A percentile compares a stretch with the other conserved stretches of the same genome.
phyloP scores from a whole-genome alignment of 192 early-diverging fungal genomes.

The Umbelopsis vinacea region DNA sequence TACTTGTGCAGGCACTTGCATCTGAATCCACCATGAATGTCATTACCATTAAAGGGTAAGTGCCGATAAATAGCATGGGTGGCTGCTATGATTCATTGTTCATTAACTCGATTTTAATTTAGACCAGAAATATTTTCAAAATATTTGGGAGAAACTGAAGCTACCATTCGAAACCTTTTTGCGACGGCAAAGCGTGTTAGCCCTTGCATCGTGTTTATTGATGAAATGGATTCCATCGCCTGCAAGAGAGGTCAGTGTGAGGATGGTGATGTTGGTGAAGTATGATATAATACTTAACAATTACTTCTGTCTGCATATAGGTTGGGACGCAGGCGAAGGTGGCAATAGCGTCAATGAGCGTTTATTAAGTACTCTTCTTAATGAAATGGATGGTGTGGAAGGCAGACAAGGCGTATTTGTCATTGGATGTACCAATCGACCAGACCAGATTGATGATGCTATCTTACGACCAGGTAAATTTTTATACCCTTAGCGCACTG shows the following conservation, averaged over 20 bases:
- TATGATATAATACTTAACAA: not conserved
- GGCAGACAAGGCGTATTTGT: conserved; percentile 81
- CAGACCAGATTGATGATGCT: conserved; percentile 87
- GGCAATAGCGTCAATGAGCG: conserved; percentile 86
- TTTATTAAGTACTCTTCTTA: conserved; percentile 90
- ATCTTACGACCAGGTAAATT: conserved; percentile 69
- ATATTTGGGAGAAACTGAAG: conserved; percentile 94
- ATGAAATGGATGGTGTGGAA: conserved; percentile 99
- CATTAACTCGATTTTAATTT: not conserved
- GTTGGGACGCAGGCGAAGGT: conserved; percentile 49
- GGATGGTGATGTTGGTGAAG: not conserved
- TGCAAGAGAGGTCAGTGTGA: conserved; percentile 67
- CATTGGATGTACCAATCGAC: conserved; percentile 91
- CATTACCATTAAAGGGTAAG: conserved; percentile 80
- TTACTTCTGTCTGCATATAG: conserved; percentile 22
- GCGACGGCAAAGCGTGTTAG: conserved; percentile 77
- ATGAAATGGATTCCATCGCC: conserved; percentile 93
- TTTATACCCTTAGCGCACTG: not conserved
- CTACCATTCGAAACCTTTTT: conserved; percentile 79
- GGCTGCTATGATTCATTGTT: not conserved
- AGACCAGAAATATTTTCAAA: conserved; percentile 93
- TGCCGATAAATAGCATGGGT: not conserved
- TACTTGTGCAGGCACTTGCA: conserved; percentile 79
- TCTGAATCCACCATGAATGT: conserved; percentile 81
- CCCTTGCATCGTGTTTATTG: conserved; percentile 94